phyloP scores from a whole-genome alignment of 2,329 filamentous ascomycete genomes.

The Cladosporium sp. region DNA sequence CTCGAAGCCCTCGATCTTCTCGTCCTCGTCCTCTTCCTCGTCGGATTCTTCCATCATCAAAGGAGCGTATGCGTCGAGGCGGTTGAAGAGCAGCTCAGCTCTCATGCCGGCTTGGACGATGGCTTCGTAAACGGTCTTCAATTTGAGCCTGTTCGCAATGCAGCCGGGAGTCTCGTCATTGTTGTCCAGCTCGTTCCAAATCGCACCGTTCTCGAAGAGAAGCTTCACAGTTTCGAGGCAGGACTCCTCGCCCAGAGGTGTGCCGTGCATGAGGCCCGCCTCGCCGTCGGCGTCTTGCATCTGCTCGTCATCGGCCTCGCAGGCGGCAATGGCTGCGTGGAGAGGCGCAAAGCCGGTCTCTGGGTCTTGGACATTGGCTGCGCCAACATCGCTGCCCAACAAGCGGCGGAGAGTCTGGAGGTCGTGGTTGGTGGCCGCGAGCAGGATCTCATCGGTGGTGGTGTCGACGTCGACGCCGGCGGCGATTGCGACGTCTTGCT shows the following conservation, averaged over 20 bases:
- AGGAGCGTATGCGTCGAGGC: conserved; percentile 77
- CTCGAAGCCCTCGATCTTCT: conserved; percentile 32
- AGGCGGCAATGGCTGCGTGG: conserved; percentile 77
- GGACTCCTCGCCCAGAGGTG: conserved; percentile 47
- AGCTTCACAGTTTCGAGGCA: conserved; percentile 67
- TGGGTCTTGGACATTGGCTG: conserved; percentile 74
- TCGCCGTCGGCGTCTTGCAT: conserved; percentile 26
- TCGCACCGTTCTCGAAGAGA: conserved; percentile 81
- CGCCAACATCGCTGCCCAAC: conserved; percentile 51
- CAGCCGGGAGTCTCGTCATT: conserved; percentile 91
- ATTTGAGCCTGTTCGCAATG: conserved; percentile 66
- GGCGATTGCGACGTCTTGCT: conserved; percentile 17
- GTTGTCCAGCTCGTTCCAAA: conserved; percentile 92
- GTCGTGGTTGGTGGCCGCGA: conserved; percentile 65
- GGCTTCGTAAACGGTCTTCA: conserved; percentile 69
- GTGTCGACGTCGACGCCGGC: conserved; percentile 39
- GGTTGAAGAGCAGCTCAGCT: conserved; percentile 78
- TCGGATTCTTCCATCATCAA: conserved; percentile 57
- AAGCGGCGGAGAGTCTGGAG: conserved; percentile 64
- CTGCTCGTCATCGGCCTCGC: conserved; percentile 41
- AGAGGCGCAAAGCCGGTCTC: conserved; percentile 83
- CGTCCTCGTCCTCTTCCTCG: conserved; percentile 44
- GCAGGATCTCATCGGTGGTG: conserved; percentile 56
- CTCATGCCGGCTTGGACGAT: conserved; percentile 88
- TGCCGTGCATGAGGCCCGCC: conserved; percentile 31